Conservation (phyloP, 176 grass and related monocot genomes). For the Cenchrus americanus region DNA sequence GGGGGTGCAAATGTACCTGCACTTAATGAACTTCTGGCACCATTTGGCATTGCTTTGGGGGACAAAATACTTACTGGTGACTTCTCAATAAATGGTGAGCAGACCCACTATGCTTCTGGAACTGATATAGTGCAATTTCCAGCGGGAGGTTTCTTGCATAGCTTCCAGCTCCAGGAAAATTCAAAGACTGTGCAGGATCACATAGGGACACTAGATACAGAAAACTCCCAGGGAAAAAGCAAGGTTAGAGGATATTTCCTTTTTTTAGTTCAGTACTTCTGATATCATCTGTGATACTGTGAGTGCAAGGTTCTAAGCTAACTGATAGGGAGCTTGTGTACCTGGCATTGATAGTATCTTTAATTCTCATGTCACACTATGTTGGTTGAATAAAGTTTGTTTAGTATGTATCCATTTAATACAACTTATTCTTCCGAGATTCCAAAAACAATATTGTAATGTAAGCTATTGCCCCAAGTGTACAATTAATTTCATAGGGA, state of each 20-base stretch:
- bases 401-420: slow-evolving; percentile 1
- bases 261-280: slow-evolving; percentile 33
- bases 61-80: slow-evolving; percentile 91
- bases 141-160: slow-evolving; percentile 81
- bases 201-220: slow-evolving; percentile 53
- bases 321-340: background rate
- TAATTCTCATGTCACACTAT: background rate
- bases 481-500: background rate
- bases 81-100: slow-evolving; percentile 95
- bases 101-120: slow-evolving; percentile 94
- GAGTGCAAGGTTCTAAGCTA: slow-evolving; percentile 6
- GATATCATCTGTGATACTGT: background rate
- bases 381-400: slow-evolving; percentile 12
- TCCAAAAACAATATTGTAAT: background rate
- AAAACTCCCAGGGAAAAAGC: slow-evolving; percentile 47
- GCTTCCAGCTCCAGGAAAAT: slow-evolving; percentile 86
- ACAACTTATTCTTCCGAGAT: background rate
- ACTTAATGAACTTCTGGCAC: slow-evolving; percentile 87
- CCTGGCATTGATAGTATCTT: slow-evolving; percentile 5
- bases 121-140: slow-evolving; percentile 97
- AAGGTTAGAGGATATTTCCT: slow-evolving; percentile 51
- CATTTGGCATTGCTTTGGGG: slow-evolving; percentile 92
- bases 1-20: slow-evolving; percentile 96
- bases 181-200: slow-evolving; percentile 53
- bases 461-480: background rate